These are phyloP conservation scores for Acanthamoeba lenticulata DNA, from an alignment of 208 protist species.

Conservation along the genomic window DNA sequence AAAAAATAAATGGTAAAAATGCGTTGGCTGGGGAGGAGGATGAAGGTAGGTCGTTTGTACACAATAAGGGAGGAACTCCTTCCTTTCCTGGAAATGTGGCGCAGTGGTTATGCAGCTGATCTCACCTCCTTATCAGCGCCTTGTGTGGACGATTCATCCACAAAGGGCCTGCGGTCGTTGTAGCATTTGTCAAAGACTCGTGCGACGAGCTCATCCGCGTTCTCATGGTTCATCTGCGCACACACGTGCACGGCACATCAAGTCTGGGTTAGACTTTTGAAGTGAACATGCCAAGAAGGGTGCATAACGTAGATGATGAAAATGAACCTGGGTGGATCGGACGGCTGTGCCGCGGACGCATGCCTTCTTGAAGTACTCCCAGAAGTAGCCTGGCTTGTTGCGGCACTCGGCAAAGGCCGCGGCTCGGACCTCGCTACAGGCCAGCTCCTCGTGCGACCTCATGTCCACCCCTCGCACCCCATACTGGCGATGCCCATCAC, in stretches of 20 bases:
- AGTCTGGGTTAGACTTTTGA: not conserved
- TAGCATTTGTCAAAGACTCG: not conserved
- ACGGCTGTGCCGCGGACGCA: not conserved
- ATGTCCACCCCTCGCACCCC: conserved; percentile 5
- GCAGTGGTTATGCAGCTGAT: no score
- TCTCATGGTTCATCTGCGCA: not conserved
- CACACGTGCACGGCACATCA: not conserved
- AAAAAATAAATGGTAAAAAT: no score
- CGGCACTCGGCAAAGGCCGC: conserved; percentile 17
- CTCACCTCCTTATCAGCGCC: no score
- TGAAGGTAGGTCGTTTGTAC: no score
- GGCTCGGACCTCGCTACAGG: conserved; percentile 14
- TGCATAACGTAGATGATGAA: no score
- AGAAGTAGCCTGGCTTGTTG: conserved; percentile 46
- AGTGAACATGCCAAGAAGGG: not conserved
- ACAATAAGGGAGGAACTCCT: no score
- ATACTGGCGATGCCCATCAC: no score
- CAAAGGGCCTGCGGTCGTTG: not conserved
- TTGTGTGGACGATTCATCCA: not conserved
- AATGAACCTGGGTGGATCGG: not conserved
- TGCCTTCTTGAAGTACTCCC: conserved; percentile 49
- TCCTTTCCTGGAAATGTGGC: no score
- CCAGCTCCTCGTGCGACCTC: conserved; percentile 6
- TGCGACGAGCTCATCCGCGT: not conserved
- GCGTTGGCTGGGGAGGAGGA: no score